phyloP scores from a whole-genome alignment of 202 grass and related monocot genomes.

The Dendrocalamus latiflorus region DNA sequence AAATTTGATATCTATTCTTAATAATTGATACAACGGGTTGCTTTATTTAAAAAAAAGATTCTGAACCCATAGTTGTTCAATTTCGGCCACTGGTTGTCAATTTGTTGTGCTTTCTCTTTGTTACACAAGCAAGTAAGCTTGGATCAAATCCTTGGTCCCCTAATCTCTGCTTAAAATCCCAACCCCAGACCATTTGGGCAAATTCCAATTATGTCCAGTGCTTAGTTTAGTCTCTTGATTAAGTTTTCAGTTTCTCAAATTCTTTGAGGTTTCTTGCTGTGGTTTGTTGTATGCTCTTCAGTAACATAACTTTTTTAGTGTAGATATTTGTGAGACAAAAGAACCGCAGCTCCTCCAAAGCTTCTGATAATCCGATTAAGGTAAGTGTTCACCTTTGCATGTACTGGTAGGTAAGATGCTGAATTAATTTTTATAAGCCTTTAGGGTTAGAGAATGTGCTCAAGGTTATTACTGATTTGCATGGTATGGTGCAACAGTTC shows the following conservation, averaged over 20 bases:
- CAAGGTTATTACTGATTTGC: neutral
- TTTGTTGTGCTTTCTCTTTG: conserved; percentile 8
- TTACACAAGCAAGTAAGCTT: neutral
- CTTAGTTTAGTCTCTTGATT: conserved; percentile 6
- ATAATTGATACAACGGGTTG: neutral
- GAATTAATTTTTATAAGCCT: neutral
- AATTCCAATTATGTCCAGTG: neutral
- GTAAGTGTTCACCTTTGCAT: conserved; percentile 30
- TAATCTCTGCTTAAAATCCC: neutral
- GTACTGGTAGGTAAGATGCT: neutral
- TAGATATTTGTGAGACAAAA: conserved; percentile 96
- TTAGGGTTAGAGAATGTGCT: neutral
- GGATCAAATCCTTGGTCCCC: conserved; percentile 7
- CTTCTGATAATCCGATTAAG: conserved; percentile 89
- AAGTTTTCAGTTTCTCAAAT: neutral
- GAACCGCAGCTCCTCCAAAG: conserved; percentile 71
- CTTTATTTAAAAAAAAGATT: neutral
- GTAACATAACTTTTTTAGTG: conserved; percentile 26
- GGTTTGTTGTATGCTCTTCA: conserved; percentile 2
- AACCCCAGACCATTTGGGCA: neutral
- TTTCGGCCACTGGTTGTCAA: neutral
- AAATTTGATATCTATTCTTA: conserved; percentile 7
- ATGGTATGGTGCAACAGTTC: neutral
- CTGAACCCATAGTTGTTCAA: neutral
- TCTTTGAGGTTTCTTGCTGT: neutral